Percentiles rank a stretch among this genome's conserved stretches.
These are phyloP conservation scores for Mucor racemosus DNA, from an alignment of 371 early-diverging fungal species.

Conservation along the genomic window DNA sequence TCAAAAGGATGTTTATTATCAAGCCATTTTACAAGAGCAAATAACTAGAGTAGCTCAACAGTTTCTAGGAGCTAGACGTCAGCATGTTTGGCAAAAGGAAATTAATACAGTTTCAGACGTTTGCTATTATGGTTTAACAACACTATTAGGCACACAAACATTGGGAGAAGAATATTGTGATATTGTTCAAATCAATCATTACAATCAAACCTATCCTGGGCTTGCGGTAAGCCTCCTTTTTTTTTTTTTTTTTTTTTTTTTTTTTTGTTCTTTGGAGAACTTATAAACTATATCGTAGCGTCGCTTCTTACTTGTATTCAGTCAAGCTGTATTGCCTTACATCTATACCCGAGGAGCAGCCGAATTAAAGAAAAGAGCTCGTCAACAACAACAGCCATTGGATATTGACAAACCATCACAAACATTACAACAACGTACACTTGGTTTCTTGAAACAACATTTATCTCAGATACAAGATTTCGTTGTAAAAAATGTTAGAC, in stretches of 20 bases:
- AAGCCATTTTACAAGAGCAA: conserved; percentile 65
- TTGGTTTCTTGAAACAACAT: conserved; percentile 8
- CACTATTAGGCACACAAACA: conserved; percentile 80
- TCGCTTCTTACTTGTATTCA: conserved; percentile 57
- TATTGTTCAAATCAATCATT: conserved; percentile 68
- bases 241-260: not conserved
- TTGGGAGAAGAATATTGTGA: conserved; percentile 95
- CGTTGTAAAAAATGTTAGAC: conserved; percentile 48
- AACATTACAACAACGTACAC: conserved; percentile 8
- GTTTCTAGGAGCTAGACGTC: conserved; percentile 73
- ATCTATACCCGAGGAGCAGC: conserved; percentile 54
- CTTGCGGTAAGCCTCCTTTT: conserved; percentile 50
- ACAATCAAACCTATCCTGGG: conserved; percentile 55
- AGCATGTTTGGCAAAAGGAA: conserved; percentile 71
- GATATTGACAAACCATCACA: not conserved
- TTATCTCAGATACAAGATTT: conserved; percentile 42
- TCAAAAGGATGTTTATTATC: conserved; percentile 87
- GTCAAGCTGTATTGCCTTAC: conserved; percentile 64
- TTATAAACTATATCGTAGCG: conserved; percentile 39
- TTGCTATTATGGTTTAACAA: conserved; percentile 78
- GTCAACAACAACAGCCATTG: conserved; percentile 10
- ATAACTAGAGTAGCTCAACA: conserved; percentile 67
- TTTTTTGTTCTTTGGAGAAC: not conserved
- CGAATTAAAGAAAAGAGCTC: conserved; percentile 51
- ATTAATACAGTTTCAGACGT: conserved; percentile 65